phyloP scores from a whole-genome alignment of 1,139 yeast genomes.

The Zhuliangozyma parablackwelliae region DNA sequence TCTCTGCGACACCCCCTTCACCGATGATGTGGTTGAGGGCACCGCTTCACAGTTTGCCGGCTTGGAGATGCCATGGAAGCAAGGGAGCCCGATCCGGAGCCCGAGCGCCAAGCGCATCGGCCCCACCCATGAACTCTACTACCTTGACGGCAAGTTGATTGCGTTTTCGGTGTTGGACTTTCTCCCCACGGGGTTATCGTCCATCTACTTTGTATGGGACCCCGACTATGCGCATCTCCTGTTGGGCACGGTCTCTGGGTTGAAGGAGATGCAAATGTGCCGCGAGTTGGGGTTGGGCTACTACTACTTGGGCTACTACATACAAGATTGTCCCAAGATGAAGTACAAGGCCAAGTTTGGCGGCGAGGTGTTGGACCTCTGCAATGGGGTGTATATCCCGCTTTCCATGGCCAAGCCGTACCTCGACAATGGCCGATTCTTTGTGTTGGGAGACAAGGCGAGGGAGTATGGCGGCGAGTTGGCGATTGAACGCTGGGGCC shows the following conservation, averaged over 20 bases:
- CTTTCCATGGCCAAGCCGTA: constrained; percentile 28
- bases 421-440: constrained; percentile 38
- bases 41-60: constrained; percentile 23
- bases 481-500: constrained; percentile 15
- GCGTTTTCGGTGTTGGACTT: constrained; percentile 80
- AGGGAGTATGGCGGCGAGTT: constrained; percentile 10
- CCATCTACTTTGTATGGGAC: constrained; percentile 88
- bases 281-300: constrained; percentile 37
- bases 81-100: neutral
- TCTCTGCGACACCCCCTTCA: constrained; percentile 66
- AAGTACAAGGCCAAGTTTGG: constrained; percentile 75
- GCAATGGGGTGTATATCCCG: constrained; percentile 42
- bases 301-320: constrained; percentile 74
- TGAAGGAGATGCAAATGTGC: constrained; percentile 63
- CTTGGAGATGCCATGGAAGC: constrained; percentile 16
- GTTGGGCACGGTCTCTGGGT: constrained; percentile 73
- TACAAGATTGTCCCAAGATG: constrained; percentile 80
- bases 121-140: constrained; percentile 75
- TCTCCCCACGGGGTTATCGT: constrained; percentile 71
- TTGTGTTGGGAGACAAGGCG: constrained; percentile 26
- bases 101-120: constrained; percentile 21
- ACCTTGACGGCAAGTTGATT: constrained; percentile 55
- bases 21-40: constrained; percentile 22
- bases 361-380: constrained; percentile 61
- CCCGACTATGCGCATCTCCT: constrained; percentile 70